phyloP scores from a whole-genome alignment of 768 basidiomycete species.

The Gautieria morchelliformis region DNA sequence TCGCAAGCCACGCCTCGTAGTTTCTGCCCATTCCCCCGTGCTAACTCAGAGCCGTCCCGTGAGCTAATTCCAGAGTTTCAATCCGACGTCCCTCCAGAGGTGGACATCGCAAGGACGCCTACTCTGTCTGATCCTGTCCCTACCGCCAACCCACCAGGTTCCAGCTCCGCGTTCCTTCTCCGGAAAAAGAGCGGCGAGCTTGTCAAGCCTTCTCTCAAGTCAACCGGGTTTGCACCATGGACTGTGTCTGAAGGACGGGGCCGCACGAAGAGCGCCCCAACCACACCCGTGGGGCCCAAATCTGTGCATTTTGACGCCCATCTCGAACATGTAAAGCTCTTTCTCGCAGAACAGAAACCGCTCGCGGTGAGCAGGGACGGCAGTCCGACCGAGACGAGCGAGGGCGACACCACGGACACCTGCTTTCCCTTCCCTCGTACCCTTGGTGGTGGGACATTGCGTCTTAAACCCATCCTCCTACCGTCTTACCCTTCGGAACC shows the following conservation, averaged over 20 bases:
- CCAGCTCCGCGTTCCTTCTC: slow-evolving; percentile 31
- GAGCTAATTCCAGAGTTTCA: neutral
- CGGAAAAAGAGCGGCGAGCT: slow-evolving; percentile 94
- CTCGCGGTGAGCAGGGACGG: slow-evolving; percentile 87
- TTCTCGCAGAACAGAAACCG: slow-evolving; percentile 91
- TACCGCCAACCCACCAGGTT: slow-evolving; percentile 12
- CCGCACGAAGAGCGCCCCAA: slow-evolving; percentile 55
- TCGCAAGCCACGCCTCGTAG: neutral
- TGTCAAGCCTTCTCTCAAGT: slow-evolving; percentile 85
- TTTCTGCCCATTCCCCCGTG: neutral
- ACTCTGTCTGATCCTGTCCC: neutral
- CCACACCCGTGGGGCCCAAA: slow-evolving; percentile 66
- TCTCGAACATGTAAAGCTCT: slow-evolving; percentile 90
- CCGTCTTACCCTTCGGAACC: neutral
- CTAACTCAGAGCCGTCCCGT: neutral
- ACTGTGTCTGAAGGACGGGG: slow-evolving; percentile 27
- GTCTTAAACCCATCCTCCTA: neutral
- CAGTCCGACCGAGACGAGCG: slow-evolving; percentile 74
- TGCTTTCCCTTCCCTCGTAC: neutral
- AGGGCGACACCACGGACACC: slow-evolving; percentile 37
- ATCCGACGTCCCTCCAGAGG: neutral
- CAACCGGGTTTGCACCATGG: slow-evolving; percentile 41
- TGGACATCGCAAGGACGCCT: neutral
- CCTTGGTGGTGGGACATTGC: neutral
- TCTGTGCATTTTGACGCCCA: slow-evolving; percentile 89